Percentiles rank a stretch among this genome's conserved stretches.
Evolutionary conservation across 164 flowering plant genomes (phyloP).

Genomic region (Vitis rotundifolia): DNA sequence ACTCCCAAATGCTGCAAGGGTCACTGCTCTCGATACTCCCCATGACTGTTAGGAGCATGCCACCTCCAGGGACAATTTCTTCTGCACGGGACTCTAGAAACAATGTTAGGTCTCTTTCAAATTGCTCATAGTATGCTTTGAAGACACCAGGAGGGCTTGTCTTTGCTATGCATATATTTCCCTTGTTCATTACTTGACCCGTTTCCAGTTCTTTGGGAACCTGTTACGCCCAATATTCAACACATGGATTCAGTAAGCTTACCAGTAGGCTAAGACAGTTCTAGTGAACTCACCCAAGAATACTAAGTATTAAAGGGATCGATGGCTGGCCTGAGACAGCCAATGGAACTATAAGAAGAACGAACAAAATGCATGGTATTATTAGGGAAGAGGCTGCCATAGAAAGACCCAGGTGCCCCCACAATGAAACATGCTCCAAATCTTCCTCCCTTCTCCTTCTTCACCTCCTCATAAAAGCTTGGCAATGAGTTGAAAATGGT

Average conservation of each 20-base stretch:
- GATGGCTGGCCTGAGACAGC: conserved; percentile 16
- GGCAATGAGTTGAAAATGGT: conserved; percentile 18
- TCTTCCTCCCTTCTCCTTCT: neutral
- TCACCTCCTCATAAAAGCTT: conserved; percentile 4
- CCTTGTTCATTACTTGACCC: conserved; percentile 12
- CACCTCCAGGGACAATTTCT: conserved; percentile 16
- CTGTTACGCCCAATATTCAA: neutral
- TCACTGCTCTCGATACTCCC: neutral
- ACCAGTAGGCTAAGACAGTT: too few species aligned
- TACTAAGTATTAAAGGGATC: neutral
- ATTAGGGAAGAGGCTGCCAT: conserved; percentile 23
- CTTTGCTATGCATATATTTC: conserved; percentile 11
- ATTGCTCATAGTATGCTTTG: conserved; percentile 14
- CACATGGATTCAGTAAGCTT: too few species aligned
- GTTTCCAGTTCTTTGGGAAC: conserved; percentile 2
- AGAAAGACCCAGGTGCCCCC: conserved; percentile 21
- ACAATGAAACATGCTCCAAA: conserved; percentile 8
- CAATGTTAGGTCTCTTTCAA: conserved; percentile 14
- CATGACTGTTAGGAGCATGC: conserved; percentile 17
- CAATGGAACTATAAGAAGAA: conserved; percentile 20
- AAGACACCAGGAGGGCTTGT: conserved; percentile 11
- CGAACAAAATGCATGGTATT: conserved; percentile 16
- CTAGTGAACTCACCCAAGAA: too few species aligned
- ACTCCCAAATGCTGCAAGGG: conserved; percentile 3
- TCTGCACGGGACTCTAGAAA: conserved; percentile 5